Percentiles rank a stretch among this genome's conserved stretches.
These are phyloP conservation scores for thale cress (Arabidopsis thaliana) DNA, from an alignment of 345 rosid genomes.

Conservation along the genomic window TAIR10.1 NC_003076.8:17855001-17855500, in stretches of 20 bases:
- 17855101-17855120: conserved; percentile 67
- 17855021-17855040: conserved; percentile 95
- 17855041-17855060: conserved; percentile 97
- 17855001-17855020: conserved; percentile 54
- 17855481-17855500: conserved; percentile 94
- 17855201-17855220: conserved; percentile 88
- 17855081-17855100: conserved; percentile 94
- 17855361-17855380: conserved; percentile 98
- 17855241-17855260: conserved; percentile 97
- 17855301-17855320: conserved; percentile 91
- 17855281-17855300: conserved; percentile 92
- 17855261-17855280: conserved; percentile 92
- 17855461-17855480: conserved; percentile 76
- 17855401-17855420: conserved; percentile 93
- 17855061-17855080: conserved; percentile 95
- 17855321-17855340: conserved; percentile 96
- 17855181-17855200: conserved; percentile 91
- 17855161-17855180: conserved; percentile 94
- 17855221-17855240: conserved; percentile 88
- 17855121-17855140: conserved; percentile 82
- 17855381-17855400: conserved; percentile 96
- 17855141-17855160: conserved; percentile 91
- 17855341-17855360: conserved; percentile 93
- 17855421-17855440: conserved; percentile 95
- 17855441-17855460: conserved; percentile 77